These are phyloP conservation scores for Neodidymelliopsis sp. DNA, from an alignment of 2,329 filamentous ascomycete species.

Conservation along the genomic window DNA sequence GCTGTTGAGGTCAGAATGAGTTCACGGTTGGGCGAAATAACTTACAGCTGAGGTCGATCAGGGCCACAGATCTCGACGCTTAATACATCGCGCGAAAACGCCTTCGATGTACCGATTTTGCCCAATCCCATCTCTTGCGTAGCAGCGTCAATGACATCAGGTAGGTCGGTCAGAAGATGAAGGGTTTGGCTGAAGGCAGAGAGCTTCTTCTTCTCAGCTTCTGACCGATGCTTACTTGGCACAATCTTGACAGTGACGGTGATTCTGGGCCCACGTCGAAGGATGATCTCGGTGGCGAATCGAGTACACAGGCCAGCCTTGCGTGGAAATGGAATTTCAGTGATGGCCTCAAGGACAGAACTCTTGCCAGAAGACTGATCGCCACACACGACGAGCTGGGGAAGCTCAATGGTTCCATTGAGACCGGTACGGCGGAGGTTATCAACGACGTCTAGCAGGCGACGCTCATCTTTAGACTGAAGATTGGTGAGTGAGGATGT, in stretches of 20 bases:
- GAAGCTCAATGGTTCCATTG: constrained; percentile 27
- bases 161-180: constrained; percentile 50
- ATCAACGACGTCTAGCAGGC: constrained; percentile 62
- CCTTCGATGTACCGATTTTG: constrained; percentile 13
- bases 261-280: constrained; percentile 43
- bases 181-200: constrained; percentile 41
- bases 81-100: constrained; percentile 51
- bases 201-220: constrained; percentile 40
- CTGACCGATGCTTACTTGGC: constrained; percentile 20
- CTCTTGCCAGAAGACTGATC: constrained; percentile 63
- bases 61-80: constrained; percentile 52
- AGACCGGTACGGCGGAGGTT: constrained; percentile 58
- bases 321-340: constrained; percentile 64
- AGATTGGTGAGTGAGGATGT: constrained; percentile 50
- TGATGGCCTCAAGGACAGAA: constrained; percentile 69
- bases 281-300: constrained; percentile 61
- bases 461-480: constrained; percentile 53
- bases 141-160: constrained; percentile 58
- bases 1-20: background rate
- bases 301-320: constrained; percentile 63
- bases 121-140: constrained; percentile 57
- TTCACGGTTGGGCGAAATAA: background rate
- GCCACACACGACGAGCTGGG: constrained; percentile 41
- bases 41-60: constrained; percentile 29
- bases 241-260: constrained; percentile 5